Evolutionary conservation across 1,284 basidiomycete species (phyloP).

Genomic region (Trichosporon asahii): DNA sequence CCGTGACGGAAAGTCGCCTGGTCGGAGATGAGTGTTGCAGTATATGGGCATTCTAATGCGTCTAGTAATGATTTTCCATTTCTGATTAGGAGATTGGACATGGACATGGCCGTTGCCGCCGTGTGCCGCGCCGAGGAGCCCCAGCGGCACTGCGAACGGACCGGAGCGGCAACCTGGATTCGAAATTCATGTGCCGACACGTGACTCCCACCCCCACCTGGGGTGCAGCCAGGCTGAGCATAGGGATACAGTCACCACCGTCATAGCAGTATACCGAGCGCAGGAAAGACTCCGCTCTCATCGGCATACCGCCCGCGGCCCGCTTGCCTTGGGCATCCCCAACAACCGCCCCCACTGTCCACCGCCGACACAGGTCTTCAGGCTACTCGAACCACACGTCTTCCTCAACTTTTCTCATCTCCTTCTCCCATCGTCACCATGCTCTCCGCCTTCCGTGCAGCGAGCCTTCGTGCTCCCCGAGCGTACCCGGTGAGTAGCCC

Average conservation of each 20-base stretch:
- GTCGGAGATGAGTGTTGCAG: not conserved
- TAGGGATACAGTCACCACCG: not conserved
- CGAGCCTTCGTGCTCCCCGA: slow-evolving; percentile 13
- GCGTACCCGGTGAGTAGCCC: slow-evolving; percentile 3
- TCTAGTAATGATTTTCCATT: slow-evolving; percentile 2
- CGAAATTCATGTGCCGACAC: slow-evolving; percentile 6
- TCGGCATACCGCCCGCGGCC: slow-evolving; percentile 9
- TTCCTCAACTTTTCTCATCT: slow-evolving; percentile 7
- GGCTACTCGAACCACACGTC: not conserved
- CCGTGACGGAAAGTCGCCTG: slow-evolving; percentile 3
- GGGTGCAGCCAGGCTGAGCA: not conserved
- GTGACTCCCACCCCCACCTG: not conserved
- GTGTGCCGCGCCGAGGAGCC: not conserved
- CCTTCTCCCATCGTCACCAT: slow-evolving; percentile 8
- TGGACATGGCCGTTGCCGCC: not conserved
- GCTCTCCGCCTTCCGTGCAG: slow-evolving; percentile 14
- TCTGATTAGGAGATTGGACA: slow-evolving; percentile 6
- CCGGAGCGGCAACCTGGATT: slow-evolving; percentile 9
- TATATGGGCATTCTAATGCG: not conserved
- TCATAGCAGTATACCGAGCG: slow-evolving; percentile 4
- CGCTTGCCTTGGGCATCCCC: not conserved
- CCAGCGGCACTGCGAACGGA: slow-evolving; percentile 4
- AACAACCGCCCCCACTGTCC: slow-evolving; percentile 4
- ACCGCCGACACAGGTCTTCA: not conserved
- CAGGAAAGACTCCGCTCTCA: slow-evolving; percentile 9